Conservation (phyloP, 2,329 filamentous ascomycete species). For the Botryotinia convoluta region DNA sequence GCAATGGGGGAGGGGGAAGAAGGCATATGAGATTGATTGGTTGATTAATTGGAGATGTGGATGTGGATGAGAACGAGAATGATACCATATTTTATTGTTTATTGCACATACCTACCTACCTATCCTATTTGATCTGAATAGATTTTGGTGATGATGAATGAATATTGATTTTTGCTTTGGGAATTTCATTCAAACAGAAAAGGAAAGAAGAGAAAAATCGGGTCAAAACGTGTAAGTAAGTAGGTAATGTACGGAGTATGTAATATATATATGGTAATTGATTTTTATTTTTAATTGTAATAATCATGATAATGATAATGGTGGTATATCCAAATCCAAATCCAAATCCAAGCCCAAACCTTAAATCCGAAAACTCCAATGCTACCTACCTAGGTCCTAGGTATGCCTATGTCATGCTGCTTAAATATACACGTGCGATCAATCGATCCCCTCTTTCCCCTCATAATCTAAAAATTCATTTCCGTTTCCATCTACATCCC, state of each 20-base stretch:
- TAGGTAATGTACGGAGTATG: not conserved
- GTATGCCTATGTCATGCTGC: no score
- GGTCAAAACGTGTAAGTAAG: not conserved
- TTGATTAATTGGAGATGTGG: not conserved
- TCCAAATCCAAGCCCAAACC: not conserved
- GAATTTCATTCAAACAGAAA: no score
- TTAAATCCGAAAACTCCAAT: conserved; percentile 5
- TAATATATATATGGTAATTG: not conserved
- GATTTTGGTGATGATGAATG: not conserved
- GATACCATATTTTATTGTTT: conserved; percentile 5
- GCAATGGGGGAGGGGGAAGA: not conserved
- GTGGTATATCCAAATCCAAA: conserved; percentile 12
- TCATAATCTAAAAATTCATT: no score
- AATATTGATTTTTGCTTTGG: not conserved
- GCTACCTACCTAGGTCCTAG: not conserved
- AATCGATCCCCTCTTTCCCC: no score
- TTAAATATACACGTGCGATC: not conserved
- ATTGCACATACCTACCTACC: not conserved
- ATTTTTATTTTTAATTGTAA: not conserved
- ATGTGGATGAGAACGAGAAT: not conserved
- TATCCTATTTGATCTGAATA: not conserved
- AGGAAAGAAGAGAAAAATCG: no score
- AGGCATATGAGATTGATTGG: not conserved
- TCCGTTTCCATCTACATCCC: no score
- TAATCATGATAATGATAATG: not conserved